phyloP scores from a whole-genome alignment of 2,329 filamentous ascomycete species.

The Neonectria faginata region DNA sequence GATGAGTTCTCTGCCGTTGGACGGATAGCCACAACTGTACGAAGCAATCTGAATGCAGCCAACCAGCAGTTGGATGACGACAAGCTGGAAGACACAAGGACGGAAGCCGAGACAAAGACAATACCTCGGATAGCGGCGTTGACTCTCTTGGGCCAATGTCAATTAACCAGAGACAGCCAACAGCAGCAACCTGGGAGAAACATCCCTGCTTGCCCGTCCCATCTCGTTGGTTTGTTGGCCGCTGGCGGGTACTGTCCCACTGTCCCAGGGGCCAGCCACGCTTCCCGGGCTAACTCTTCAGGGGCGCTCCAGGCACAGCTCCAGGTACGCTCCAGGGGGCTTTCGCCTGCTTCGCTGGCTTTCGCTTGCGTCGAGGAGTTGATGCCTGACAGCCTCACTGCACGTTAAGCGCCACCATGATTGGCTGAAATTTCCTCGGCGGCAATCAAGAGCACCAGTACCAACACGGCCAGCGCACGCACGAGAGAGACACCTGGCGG shows the following conservation, averaged over 20 bases:
- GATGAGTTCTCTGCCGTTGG: background rate
- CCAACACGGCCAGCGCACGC: slow-evolving; percentile 36
- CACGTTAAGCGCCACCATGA: slow-evolving; percentile 33
- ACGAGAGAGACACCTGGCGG: slow-evolving; percentile 36
- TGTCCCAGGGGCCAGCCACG: slow-evolving; percentile 3
- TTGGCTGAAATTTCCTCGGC: slow-evolving; percentile 45
- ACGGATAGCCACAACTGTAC: background rate
- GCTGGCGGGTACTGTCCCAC: background rate
- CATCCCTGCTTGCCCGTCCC: slow-evolving; percentile 15
- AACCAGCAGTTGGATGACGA: background rate
- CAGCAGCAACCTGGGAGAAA: background rate
- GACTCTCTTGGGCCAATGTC: background rate
- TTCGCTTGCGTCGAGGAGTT: slow-evolving; percentile 28
- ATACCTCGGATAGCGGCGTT: background rate
- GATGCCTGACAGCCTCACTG: slow-evolving; percentile 47
- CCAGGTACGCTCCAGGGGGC: slow-evolving; percentile 14
- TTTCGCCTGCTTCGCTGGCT: slow-evolving; percentile 5
- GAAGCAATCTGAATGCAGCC: background rate
- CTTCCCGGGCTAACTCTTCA: background rate
- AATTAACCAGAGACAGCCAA: background rate
- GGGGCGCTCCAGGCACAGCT: slow-evolving; percentile 1
- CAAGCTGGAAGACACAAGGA: background rate
- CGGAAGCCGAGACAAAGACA: background rate
- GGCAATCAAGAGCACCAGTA: slow-evolving; percentile 35
- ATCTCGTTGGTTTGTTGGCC: slow-evolving; percentile 23